These are phyloP conservation scores for Dissophora ornata DNA, from an alignment of 192 early-diverging fungal species.

Conservation along the genomic window DNA sequence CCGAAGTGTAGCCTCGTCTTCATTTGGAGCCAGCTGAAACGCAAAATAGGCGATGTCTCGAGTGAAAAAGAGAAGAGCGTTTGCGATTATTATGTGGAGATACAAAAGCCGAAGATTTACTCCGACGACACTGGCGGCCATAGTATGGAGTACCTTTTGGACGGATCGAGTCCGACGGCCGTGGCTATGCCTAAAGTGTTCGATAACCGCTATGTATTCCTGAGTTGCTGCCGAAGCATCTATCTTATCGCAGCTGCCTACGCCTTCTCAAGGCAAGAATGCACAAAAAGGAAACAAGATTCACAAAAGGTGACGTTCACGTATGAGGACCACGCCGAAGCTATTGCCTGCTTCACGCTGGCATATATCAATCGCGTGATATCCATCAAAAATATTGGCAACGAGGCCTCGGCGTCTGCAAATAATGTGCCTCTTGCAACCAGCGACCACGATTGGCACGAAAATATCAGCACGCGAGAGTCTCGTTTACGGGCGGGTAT, in stretches of 20 bases:
- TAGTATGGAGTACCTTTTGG: no score
- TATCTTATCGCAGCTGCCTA: slow-evolving; percentile 44
- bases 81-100: slow-evolving; percentile 36
- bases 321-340: slow-evolving; percentile 43
- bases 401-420: slow-evolving; percentile 2
- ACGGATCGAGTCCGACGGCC: slow-evolving; percentile 10
- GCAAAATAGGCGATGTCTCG: no score
- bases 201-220: slow-evolving; percentile 12
- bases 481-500: no score
- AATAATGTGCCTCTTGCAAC: no score
- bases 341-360: slow-evolving; percentile 30
- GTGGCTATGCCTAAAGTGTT: slow-evolving; percentile 21
- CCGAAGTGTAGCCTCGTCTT: slow-evolving; percentile 37
- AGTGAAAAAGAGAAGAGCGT: slow-evolving; percentile 10
- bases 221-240: slow-evolving; percentile 35
- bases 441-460: no score
- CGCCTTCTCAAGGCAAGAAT: slow-evolving; percentile 8
- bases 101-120: slow-evolving; percentile 1
- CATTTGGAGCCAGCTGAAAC: slow-evolving; percentile 49
- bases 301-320: slow-evolving; percentile 24
- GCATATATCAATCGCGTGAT: slow-evolving; percentile 45
- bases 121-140: no score
- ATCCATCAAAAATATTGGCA: no score
- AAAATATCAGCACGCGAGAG: no score
- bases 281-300: slow-evolving; percentile 7